Evolutionary conservation across 1,139 yeast genomes (phyloP).

Genomic region (Candida neerlandica): DNA sequence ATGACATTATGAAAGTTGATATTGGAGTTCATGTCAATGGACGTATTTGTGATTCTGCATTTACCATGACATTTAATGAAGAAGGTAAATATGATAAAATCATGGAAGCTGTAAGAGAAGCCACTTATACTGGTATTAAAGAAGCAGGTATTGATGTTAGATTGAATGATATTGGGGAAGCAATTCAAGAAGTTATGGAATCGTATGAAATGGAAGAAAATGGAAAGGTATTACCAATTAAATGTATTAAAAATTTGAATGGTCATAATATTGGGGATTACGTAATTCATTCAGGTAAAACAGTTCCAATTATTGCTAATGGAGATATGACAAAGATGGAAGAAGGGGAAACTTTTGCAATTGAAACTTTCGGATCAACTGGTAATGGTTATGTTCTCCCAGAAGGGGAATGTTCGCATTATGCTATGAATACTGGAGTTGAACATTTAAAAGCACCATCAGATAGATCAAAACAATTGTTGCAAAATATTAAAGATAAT

Average conservation of each 20-base stretch:
- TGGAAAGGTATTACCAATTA: conserved; percentile 83
- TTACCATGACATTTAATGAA: conserved; percentile 85
- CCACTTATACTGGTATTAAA: conserved; percentile 89
- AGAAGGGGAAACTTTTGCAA: conserved; percentile 97
- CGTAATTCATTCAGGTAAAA: conserved; percentile 90
- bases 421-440: conserved; percentile 63
- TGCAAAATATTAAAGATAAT: conserved; percentile 69
- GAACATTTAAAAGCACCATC: conserved; percentile 49
- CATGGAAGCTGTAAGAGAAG: conserved; percentile 83
- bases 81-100: conserved; percentile 67
- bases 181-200: conserved; percentile 97
- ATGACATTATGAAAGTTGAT: conserved; percentile 96
- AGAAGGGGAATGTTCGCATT: conserved; percentile 94
- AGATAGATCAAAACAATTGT: conserved; percentile 67
- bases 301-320: conserved; percentile 93
- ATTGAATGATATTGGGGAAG: conserved; percentile 92
- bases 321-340: conserved; percentile 97
- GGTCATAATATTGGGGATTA: conserved; percentile 91
- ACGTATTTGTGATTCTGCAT: conserved; percentile 93
- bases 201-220: conserved; percentile 88
- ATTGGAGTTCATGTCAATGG: conserved; percentile 98
- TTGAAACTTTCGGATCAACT: conserved; percentile 96
- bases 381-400: conserved; percentile 88
- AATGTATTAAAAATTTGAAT: conserved; percentile 86
- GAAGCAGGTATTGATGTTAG: conserved; percentile 97